phyloP scores from a whole-genome alignment of 805 yeast species.

The Candida qinlingensis region DNA sequence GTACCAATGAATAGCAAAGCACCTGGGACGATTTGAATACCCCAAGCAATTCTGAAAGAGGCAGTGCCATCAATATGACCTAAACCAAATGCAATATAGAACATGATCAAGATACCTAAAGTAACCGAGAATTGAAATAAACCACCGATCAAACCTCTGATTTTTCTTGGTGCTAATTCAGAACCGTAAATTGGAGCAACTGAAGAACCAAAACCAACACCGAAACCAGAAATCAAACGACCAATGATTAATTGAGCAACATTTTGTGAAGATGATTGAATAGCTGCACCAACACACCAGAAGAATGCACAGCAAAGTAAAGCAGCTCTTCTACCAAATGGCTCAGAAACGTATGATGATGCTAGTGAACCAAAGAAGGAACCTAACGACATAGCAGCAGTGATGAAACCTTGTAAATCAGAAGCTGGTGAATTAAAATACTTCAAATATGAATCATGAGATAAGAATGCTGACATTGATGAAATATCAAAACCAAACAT shows the following conservation, averaged over 20 bases:
- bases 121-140: slow-evolving; percentile 71
- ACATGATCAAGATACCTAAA: slow-evolving; percentile 66
- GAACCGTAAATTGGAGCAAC: slow-evolving; percentile 73
- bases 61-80: slow-evolving; percentile 47
- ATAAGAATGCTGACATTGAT: no score
- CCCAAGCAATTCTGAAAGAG: slow-evolving; percentile 71
- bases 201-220: slow-evolving; percentile 71
- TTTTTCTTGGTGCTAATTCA: slow-evolving; percentile 72
- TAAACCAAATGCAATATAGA: slow-evolving; percentile 67
- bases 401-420: no score
- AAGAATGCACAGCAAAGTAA: slow-evolving; percentile 41
- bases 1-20: slow-evolving; percentile 54
- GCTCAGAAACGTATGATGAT: no score
- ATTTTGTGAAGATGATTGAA: slow-evolving; percentile 42
- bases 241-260: slow-evolving; percentile 55
- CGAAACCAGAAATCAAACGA: slow-evolving; percentile 63
- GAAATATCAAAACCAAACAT: no score
- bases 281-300: slow-evolving; percentile 48
- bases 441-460: no score
- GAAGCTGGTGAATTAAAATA: no score
- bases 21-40: slow-evolving; percentile 72
- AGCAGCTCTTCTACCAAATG: no score
- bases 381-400: no score
- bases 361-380: no score
- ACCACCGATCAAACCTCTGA: slow-evolving; percentile 76